Evolutionary conservation across 1,284 basidiomycete genomes (phyloP), one percentile per base, ranked within the genome.

Genomic region (Cryptococcus hybrid): DNA sequence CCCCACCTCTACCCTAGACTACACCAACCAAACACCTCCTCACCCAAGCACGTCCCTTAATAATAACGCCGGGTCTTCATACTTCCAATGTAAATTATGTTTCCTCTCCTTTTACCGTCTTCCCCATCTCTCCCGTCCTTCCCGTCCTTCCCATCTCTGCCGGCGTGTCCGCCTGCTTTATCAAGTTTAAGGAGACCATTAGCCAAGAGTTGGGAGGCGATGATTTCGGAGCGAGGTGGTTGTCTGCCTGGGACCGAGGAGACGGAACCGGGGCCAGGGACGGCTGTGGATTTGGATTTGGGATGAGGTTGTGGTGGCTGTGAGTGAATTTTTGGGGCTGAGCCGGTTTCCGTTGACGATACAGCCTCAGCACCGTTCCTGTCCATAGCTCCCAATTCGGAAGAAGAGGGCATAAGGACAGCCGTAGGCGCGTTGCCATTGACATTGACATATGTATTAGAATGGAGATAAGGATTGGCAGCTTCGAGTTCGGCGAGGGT

Each of bases 41-140:
- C 30, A 30, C 30, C 77, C 77, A 37, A 78, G 58, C 6, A 78
- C 57, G 54, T 77, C 75, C 52, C 69, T 72, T 45, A 78, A 63
- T 43, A 78, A 71, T 3, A 75, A 49, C 13, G 76, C 76, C 39
- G 77, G 77, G 68, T 78, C 77, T 53, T 78, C 76, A 62, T 78
- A 78, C 56, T 73, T 74, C 77, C 77, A 78, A 64, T 78, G 75
- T 40, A 71, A 56, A 52, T 66, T 75, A 61, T 76, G 75, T 54
- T 73, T 76, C 58, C 69, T 73, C 35, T 69, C 70, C 61, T 76
- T 75, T 68, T 71, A 30, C 64, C 66, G 24, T 64, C 67, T 0
- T 58, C 66, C 15, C 62, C 65, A 2, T 60, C 68, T 6, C 40
- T 42, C 3, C 47, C 47, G n/a, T 44, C 43, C 11, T n/a, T 24